Evolutionary conservation across 768 basidiomycete genomes (phyloP).

Genomic region (Hydnum rufescens): DNA sequence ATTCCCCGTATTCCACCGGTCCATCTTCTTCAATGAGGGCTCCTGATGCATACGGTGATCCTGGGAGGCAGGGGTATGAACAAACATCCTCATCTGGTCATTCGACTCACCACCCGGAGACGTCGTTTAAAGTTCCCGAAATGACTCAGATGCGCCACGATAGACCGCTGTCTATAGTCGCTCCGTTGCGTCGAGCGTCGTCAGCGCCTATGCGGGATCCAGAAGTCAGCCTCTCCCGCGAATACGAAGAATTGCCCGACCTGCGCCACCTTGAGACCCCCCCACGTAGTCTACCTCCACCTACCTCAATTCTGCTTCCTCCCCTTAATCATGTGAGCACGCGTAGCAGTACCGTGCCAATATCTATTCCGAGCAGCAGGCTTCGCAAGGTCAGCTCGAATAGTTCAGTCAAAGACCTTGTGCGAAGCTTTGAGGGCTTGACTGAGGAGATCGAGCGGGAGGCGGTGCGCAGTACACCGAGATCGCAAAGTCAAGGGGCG

Average conservation of each 20-base stretch:
- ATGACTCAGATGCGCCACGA: not conserved
- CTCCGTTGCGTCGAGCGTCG: not conserved
- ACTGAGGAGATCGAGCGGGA: slow-evolving; percentile 7
- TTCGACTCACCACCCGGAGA: not conserved
- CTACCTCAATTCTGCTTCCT: slow-evolving; percentile 4
- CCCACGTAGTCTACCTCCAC: not conserved
- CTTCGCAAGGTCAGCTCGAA: slow-evolving; percentile 8
- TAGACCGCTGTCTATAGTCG: not conserved
- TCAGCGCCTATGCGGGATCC: not conserved
- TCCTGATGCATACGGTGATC: not conserved
- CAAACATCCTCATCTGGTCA: not conserved
- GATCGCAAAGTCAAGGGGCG: not conserved
- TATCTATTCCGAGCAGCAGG: not conserved
- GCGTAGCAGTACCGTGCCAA: not conserved
- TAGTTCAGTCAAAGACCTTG: slow-evolving; percentile 10
- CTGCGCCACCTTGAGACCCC: slow-evolving; percentile 9
- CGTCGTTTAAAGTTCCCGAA: not conserved
- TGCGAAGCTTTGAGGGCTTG: slow-evolving; percentile 7
- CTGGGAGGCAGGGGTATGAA: not conserved
- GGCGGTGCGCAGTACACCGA: not conserved
- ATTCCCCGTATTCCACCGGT: not conserved
- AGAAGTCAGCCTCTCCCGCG: not conserved
- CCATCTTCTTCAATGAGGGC: not conserved
- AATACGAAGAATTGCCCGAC: not conserved
- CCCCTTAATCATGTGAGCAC: slow-evolving; percentile 6